phyloP scores from a whole-genome alignment of 1,284 basidiomycete species.

The Ceratobasidium sp. region DNA sequence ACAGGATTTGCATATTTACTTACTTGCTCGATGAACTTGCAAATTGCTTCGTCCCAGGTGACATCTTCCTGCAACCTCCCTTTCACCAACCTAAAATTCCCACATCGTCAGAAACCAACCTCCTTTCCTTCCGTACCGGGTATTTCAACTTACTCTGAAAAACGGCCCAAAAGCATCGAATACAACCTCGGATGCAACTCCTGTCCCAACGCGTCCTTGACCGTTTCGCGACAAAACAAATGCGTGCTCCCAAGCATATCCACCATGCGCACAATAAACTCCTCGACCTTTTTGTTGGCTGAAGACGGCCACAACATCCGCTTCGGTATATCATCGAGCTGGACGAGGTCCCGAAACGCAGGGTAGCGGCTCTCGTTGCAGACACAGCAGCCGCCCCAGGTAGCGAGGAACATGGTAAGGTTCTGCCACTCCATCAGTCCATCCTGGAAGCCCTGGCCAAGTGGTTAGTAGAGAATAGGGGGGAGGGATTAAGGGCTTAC shows the following conservation, averaged over 20 bases:
- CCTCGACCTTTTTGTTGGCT: slow-evolving; percentile 59
- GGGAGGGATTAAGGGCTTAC: neutral
- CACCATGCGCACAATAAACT: slow-evolving; percentile 79
- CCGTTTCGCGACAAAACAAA: slow-evolving; percentile 76
- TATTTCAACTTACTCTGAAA: slow-evolving; percentile 23
- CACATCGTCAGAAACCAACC: neutral
- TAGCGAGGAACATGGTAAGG: slow-evolving; percentile 82
- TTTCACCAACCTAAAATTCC: slow-evolving; percentile 12
- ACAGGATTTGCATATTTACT: slow-evolving; percentile 47
- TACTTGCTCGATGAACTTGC: slow-evolving; percentile 82
- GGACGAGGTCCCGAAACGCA: slow-evolving; percentile 67
- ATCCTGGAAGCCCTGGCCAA: slow-evolving; percentile 70
- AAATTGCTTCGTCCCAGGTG: slow-evolving; percentile 66
- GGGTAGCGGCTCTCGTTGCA: slow-evolving; percentile 50
- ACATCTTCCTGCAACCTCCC: slow-evolving; percentile 55
- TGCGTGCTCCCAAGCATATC: slow-evolving; percentile 73
- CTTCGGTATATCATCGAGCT: slow-evolving; percentile 74
- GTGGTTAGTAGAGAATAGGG: slow-evolving; percentile 21
- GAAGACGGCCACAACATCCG: slow-evolving; percentile 59
- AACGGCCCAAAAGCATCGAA: slow-evolving; percentile 65
- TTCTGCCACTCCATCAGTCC: slow-evolving; percentile 82
- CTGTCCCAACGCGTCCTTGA: slow-evolving; percentile 81
- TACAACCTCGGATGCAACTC: slow-evolving; percentile 81
- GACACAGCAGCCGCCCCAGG: slow-evolving; percentile 77
- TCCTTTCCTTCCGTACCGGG: too few species aligned